Percentiles rank a stretch among this genome's conserved stretches.
phyloP scores from a whole-genome alignment of 2,329 filamentous ascomycete species.

The Ceratocystis eucalypticola region DNA sequence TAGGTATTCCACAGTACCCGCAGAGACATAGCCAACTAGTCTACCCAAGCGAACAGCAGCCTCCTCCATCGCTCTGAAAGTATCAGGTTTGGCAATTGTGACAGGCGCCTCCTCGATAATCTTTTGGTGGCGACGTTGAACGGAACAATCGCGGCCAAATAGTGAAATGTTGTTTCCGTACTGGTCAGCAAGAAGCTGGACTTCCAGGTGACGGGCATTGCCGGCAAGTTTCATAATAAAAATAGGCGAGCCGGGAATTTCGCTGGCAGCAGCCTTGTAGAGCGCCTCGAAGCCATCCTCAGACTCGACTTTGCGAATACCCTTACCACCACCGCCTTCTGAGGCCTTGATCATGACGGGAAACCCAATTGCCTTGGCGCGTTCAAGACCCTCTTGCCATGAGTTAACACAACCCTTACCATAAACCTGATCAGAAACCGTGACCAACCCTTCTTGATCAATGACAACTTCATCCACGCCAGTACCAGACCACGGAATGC shows the following conservation, averaged over 20 bases:
- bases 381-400: conserved; percentile 76
- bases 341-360: conserved; percentile 99
- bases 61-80: conserved; percentile 93
- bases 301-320: conserved; percentile 84
- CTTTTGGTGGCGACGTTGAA: conserved; percentile 96
- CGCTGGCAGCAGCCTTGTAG: conserved; percentile 91
- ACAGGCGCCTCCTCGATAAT: conserved; percentile 99
- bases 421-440: conserved; percentile 75
- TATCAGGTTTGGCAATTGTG: conserved; percentile 78
- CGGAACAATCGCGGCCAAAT: conserved; percentile 96
- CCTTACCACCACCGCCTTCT: conserved; percentile 96
- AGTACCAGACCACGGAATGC: conserved; percentile 98
- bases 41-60: conserved; percentile 86
- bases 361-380: conserved; percentile 85
- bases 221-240: conserved; percentile 99
- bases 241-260: conserved; percentile 96
- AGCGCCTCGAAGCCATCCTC: conserved; percentile 75
- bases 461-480: conserved; percentile 72
- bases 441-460: conserved; percentile 76
- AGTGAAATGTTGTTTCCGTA: conserved; percentile 99
- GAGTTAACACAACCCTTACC: conserved; percentile 80
- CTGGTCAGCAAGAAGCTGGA: conserved; percentile 93
- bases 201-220: conserved; percentile 91
- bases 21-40: conserved; percentile 95
- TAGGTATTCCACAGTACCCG: conserved; percentile 95